Percentiles rank a stretch among this genome's conserved stretches.
Conservation (phyloP, 345 rosid species). For the Rhodamnia rubescens region DNA sequence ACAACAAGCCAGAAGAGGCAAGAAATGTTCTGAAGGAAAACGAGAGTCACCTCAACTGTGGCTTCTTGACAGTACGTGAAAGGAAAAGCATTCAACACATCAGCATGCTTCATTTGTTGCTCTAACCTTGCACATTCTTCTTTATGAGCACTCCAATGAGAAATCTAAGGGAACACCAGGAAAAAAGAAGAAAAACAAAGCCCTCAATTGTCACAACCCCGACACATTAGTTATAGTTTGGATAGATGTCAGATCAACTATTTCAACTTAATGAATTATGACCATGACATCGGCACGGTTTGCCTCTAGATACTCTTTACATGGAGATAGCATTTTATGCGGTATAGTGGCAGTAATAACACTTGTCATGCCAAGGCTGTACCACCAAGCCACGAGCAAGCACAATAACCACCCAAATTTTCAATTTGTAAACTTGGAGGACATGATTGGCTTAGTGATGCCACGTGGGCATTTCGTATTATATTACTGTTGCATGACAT, state of each 20-base stretch:
- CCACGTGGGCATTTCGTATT: background rate
- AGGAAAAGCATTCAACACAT: slow-evolving; percentile 60
- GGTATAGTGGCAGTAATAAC: background rate
- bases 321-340: background rate
- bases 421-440: background rate
- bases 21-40: background rate
- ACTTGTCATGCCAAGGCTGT: background rate
- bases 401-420: background rate
- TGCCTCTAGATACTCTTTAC: background rate
- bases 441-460: background rate
- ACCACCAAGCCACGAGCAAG: background rate
- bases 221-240: background rate
- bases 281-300: background rate
- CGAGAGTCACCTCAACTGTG: slow-evolving; percentile 35
- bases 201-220: background rate
- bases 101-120: slow-evolving; percentile 62
- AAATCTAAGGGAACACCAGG: slow-evolving; percentile 19
- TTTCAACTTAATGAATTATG: background rate
- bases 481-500: background rate
- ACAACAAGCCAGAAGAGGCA: background rate
- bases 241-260: background rate
- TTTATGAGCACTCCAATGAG: slow-evolving; percentile 71
- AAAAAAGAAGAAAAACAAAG: background rate
- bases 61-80: slow-evolving; percentile 66
- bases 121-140: slow-evolving; percentile 75